Evolutionary conservation across 441 rosid species (phyloP).

Genomic region (Manihot esculenta): DNA sequence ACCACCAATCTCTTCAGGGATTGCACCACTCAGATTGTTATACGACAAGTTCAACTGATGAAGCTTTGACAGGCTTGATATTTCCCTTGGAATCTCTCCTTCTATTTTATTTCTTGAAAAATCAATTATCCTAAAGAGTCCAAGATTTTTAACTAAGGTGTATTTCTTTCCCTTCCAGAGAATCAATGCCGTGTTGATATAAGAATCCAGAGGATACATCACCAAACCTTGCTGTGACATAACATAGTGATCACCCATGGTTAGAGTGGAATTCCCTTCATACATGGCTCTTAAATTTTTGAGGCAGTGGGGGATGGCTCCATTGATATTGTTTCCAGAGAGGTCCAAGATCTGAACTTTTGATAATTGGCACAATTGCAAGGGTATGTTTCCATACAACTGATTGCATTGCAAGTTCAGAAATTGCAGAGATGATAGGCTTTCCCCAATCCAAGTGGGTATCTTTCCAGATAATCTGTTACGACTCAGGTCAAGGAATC

Average conservation of each 20-base stretch:
- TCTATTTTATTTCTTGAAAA: slow-evolving; percentile 3
- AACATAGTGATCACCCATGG: neutral
- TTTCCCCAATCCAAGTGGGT: slow-evolving; percentile 14
- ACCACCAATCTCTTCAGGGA: neutral
- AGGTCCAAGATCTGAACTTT: slow-evolving; percentile 7
- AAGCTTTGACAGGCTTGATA: neutral
- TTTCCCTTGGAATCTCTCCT: slow-evolving; percentile 11
- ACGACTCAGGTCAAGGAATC: slow-evolving; percentile 2
- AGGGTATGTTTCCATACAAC: slow-evolving; percentile 10
- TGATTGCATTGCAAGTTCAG: slow-evolving; percentile 4
- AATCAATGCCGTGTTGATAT: neutral
- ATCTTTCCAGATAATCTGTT: neutral
- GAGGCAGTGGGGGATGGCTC: slow-evolving; percentile 14
- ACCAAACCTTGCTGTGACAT: too few species aligned
- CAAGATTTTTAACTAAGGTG: neutral
- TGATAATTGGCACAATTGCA: slow-evolving; percentile 3
- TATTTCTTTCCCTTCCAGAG: slow-evolving; percentile 5
- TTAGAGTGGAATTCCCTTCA: neutral
- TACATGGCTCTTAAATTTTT: slow-evolving; percentile 5
- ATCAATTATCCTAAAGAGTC: neutral
- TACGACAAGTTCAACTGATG: slow-evolving; percentile 7
- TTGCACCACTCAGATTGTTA: neutral
- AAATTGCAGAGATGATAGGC: slow-evolving; percentile 1
- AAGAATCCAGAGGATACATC: too few species aligned
- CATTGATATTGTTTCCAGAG: slow-evolving; percentile 6